A percentile compares a stretch with the other conserved stretches of the same genome.
Conservation (phyloP, 176 grass and related monocot species). For the Miscanthus lutarioriparius region DNA sequence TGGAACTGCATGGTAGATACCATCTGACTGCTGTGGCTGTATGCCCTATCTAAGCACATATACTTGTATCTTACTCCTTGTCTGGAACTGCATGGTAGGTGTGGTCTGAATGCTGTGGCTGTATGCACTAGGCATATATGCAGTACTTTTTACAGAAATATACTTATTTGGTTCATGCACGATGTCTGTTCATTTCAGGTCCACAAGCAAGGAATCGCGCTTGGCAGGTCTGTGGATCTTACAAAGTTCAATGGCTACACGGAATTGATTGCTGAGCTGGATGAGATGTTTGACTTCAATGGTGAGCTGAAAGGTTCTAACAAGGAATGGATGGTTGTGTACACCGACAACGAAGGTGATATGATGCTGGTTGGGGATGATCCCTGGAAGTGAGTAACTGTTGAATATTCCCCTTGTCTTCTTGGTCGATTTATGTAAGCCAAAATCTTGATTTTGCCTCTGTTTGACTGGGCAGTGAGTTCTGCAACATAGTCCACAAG, state of each 20-base stretch:
- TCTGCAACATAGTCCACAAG: constrained; percentile 86
- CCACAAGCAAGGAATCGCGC: constrained; percentile 95
- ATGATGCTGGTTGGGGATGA: constrained; percentile 99
- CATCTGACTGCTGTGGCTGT: not conserved
- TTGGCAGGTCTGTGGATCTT: constrained; percentile 91
- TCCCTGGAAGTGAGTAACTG: constrained; percentile 79
- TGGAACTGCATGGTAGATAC: not conserved
- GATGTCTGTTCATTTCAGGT: constrained; percentile 53
- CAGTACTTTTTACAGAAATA: not conserved
- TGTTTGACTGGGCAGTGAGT: constrained; percentile 60
- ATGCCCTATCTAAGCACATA: not conserved
- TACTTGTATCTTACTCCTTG: not conserved
- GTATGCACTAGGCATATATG: not conserved
- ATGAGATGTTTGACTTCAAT: constrained; percentile 91
- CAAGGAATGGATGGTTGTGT: constrained; percentile 90
- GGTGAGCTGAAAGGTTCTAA: constrained; percentile 61
- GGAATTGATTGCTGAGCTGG: constrained; percentile 69
- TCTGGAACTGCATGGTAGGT: constrained; percentile 3
- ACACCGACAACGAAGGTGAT: constrained; percentile 87
- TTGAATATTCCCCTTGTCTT: not conserved
- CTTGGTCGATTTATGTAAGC: not conserved
- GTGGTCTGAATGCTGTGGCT: not conserved
- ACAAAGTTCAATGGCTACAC: constrained; percentile 77
- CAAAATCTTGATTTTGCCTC: constrained; percentile 9
- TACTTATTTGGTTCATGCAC: not conserved